phyloP scores from a whole-genome alignment of 805 yeast species.

The Barnettozyma salicaria region DNA sequence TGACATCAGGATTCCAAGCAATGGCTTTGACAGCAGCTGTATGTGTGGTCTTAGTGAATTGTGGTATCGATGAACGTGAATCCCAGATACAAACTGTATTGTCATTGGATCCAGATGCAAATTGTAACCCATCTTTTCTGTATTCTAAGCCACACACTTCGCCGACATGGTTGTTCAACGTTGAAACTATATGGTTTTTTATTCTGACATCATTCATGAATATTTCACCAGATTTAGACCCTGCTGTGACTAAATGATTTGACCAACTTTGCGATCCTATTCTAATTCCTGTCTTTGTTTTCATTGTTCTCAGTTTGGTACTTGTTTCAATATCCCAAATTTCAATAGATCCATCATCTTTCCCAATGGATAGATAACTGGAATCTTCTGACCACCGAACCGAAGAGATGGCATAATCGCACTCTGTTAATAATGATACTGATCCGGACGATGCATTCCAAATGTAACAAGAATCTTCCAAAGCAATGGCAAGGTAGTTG shows the following conservation, averaged over 20 bases:
- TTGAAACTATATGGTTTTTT: conserved; percentile 63
- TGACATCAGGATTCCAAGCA: conserved; percentile 90
- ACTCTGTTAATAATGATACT: conserved; percentile 63
- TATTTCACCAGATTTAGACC: conserved; percentile 79
- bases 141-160: conserved; percentile 92
- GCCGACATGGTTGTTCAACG: conserved; percentile 64
- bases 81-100: conserved; percentile 94
- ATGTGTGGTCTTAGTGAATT: conserved; percentile 71
- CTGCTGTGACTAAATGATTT: conserved; percentile 75
- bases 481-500: conserved; percentile 81
- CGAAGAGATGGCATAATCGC: conserved; percentile 55
- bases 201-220: conserved; percentile 87
- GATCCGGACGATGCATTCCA: conserved; percentile 88
- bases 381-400: conserved; percentile 92
- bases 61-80: conserved; percentile 61
- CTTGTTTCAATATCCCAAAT: conserved; percentile 88
- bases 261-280: conserved; percentile 85
- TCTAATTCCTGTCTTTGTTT: conserved; percentile 60
- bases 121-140: conserved; percentile 74
- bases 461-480: conserved; percentile 75
- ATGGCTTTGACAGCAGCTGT: conserved; percentile 94
- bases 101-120: conserved; percentile 93
- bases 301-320: conserved; percentile 72
- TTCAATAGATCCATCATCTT: conserved; percentile 77
- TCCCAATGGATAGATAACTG: conserved; percentile 76